A percentile compares a stretch with the other conserved stretches of the same genome.
phyloP scores from a whole-genome alignment of 2,329 filamentous ascomycete genomes.

The Bipolaris zeicola region DNA sequence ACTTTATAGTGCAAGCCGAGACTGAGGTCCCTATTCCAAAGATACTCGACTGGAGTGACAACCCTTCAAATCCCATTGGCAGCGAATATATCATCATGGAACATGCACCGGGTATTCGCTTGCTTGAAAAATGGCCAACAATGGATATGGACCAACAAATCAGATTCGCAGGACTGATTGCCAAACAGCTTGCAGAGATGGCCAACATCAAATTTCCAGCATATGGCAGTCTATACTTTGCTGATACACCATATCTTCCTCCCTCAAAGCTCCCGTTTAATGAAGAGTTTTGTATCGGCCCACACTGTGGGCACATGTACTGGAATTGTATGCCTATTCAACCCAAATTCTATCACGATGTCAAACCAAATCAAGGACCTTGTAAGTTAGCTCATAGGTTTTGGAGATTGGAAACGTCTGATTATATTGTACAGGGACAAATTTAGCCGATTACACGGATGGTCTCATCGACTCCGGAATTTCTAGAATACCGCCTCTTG shows the following conservation, averaged over 20 bases:
- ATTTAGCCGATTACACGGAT: constrained; percentile 42
- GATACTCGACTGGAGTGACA: constrained; percentile 52
- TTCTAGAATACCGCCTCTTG: constrained; percentile 41
- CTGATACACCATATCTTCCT: constrained; percentile 21
- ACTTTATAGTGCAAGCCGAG: constrained; percentile 42
- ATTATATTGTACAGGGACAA: constrained; percentile 38
- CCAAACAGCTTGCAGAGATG: constrained; percentile 37
- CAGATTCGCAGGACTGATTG: constrained; percentile 38
- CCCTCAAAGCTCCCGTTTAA: constrained; percentile 17
- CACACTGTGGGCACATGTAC: constrained; percentile 37
- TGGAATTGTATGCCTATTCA: constrained; percentile 41
- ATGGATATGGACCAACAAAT: constrained; percentile 29
- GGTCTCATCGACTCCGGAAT: constrained; percentile 50
- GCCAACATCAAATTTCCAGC: constrained; percentile 45
- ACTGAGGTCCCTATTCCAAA: constrained; percentile 51
- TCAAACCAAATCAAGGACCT: constrained; percentile 46
- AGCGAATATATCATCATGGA: constrained; percentile 51
- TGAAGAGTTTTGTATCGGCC: constrained; percentile 38
- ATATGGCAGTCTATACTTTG: constrained; percentile 46
- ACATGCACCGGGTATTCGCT: constrained; percentile 40
- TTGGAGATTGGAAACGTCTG: constrained; percentile 12
- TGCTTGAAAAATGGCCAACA: constrained; percentile 42
- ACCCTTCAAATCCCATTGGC: constrained; percentile 42
- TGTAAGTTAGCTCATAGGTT: constrained; percentile 39
- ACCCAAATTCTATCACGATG: constrained; percentile 42